These are phyloP conservation scores for Talaromyces verruculosus DNA, from an alignment of 2,329 filamentous ascomycete species.

Conservation along the genomic window DNA sequence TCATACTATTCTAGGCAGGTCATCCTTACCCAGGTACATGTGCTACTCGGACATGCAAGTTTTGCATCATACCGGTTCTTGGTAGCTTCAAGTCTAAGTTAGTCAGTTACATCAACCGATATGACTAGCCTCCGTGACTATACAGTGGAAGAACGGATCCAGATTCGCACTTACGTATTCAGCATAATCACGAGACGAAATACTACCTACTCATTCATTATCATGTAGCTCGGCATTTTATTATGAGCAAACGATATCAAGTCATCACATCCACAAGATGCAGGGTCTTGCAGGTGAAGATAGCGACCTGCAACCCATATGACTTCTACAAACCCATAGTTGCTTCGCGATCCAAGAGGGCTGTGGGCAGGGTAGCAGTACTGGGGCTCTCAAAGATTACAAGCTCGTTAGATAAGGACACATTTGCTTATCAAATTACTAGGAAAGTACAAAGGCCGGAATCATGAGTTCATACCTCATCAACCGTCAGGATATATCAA, in stretches of 20 bases:
- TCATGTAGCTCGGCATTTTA: background rate
- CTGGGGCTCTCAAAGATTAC: background rate
- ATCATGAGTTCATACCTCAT: background rate
- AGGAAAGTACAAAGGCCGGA: background rate
- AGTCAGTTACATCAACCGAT: slow-evolving; percentile 12
- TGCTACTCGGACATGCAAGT: background rate
- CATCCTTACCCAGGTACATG: background rate
- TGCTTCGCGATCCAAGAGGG: background rate
- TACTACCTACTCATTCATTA: background rate
- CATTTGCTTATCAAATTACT: background rate
- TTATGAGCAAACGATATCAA: background rate
- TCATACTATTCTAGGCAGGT: background rate
- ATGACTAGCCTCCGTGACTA: background rate
- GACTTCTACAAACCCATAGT: background rate
- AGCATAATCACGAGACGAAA: background rate
- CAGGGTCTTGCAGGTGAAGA: background rate
- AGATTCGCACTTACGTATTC: background rate
- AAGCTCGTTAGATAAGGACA: background rate
- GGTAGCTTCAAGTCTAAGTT: background rate
- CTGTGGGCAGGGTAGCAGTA: background rate
- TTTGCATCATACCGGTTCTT: background rate
- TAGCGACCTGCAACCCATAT: background rate
- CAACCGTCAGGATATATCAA: background rate
- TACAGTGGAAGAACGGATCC: background rate
- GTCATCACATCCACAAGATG: background rate